These are phyloP conservation scores for Alternaria conjuncta DNA, from an alignment of 2,329 filamentous ascomycete genomes.

Conservation along the genomic window DNA sequence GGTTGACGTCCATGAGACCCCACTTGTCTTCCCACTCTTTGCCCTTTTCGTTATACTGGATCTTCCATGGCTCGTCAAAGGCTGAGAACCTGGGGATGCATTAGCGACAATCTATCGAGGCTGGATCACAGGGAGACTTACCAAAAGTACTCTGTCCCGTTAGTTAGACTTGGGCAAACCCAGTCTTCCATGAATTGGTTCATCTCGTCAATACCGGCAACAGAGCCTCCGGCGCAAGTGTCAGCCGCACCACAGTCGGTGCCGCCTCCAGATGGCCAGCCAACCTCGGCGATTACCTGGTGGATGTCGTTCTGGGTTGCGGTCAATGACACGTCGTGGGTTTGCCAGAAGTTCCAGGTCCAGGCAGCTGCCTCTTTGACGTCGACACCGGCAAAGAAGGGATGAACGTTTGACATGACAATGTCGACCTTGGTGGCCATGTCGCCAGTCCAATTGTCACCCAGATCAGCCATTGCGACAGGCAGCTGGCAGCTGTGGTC, in stretches of 20 bases:
- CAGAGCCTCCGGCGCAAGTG: slow-evolving; percentile 69
- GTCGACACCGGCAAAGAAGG: slow-evolving; percentile 85
- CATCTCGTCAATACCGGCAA: slow-evolving; percentile 80
- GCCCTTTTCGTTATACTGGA: slow-evolving; percentile 67
- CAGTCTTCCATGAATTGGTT: slow-evolving; percentile 87
- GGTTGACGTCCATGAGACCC: slow-evolving; percentile 86
- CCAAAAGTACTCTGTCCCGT: slow-evolving; percentile 95
- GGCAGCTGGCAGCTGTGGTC: slow-evolving; percentile 71
- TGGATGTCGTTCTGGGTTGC: slow-evolving; percentile 55
- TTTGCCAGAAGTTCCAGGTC: slow-evolving; percentile 84
- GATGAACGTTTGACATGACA: slow-evolving; percentile 96
- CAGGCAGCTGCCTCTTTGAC: slow-evolving; percentile 73
- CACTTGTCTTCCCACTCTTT: slow-evolving; percentile 94
- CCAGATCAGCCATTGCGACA: slow-evolving; percentile 86
- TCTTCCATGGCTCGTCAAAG: slow-evolving; percentile 97
- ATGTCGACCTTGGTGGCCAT: slow-evolving; percentile 78
- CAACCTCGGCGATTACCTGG: slow-evolving; percentile 88
- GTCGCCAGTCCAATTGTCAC: slow-evolving; percentile 79
- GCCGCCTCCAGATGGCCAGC: slow-evolving; percentile 86
- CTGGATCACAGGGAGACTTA: slow-evolving; percentile 46
- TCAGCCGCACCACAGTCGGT: slow-evolving; percentile 71
- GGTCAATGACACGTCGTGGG: slow-evolving; percentile 70
- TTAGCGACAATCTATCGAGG: slow-evolving; percentile 7
- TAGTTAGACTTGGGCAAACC: slow-evolving; percentile 79
- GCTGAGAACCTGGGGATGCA: slow-evolving; percentile 73